Evolutionary conservation across 495 filamentous ascomycete species (phyloP), one percentile per base, ranked within the genome.

Genomic region (Podospora fimiseda): DNA sequence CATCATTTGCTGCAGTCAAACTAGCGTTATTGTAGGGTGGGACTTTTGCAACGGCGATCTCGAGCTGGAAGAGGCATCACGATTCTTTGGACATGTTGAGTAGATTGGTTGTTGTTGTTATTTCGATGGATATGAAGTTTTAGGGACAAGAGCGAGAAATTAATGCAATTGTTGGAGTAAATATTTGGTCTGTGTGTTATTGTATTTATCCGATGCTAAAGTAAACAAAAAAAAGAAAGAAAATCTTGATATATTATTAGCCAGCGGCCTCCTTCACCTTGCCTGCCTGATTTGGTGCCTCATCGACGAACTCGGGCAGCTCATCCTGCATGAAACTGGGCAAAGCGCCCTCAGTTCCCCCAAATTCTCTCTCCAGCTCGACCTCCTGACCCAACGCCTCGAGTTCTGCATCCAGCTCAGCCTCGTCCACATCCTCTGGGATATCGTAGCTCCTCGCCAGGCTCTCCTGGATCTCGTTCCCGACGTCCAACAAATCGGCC

Each of bases 381-480:
- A 86, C 83, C 72, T 99, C 93, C 55, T 91, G 88, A 6, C 92
- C 90, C 19, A 99, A 72, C 22, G 91, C 89, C 74, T 99, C 93
- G 58, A 98, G 73, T 73, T 98, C 93, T 3, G 94, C 94, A 70
- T 99, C 93, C 55, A 97, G 73, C 72, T 99, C 93, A 1, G 87
- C 86, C 81, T 99, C 94, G 72, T 99, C 93, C 51, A 99, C 91
- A 65, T 97, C 92, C 65, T 98, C 93, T 1, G 93, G 93, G 19
- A 98, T 75, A 66, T 97, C 93, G 67, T 99, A 99, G 53, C 90
- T 87, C 55, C 94, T 71, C 48, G 87, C 89, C 48, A 99, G 88
- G 53, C 85, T 90, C 74, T 99, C 93, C 69, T 99, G 89, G 51
- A 99, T 99, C 71, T 97, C 93, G 70, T 97, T 97, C 2, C 94